A percentile compares a stretch with the other conserved stretches of the same genome.
Evolutionary conservation across 176 grass and related monocot species (phyloP).

Genomic region (Carex scoparia): DNA sequence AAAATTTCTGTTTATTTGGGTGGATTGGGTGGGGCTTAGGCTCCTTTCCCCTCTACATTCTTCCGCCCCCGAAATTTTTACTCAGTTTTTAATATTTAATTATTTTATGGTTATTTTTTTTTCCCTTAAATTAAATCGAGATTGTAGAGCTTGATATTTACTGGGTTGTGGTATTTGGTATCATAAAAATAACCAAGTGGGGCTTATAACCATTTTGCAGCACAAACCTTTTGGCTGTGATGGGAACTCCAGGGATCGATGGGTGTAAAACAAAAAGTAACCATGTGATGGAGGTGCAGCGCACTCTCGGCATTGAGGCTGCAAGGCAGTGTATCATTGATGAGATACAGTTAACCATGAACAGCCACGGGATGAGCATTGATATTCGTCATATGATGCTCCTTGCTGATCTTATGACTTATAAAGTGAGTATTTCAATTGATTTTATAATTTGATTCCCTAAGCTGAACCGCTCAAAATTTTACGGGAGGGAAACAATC

Average conservation of each 20-base stretch:
- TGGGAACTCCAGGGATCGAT: conserved; percentile 77
- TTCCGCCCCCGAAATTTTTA: no score
- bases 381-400: conserved; percentile 97
- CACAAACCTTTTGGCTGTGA: conserved; percentile 82
- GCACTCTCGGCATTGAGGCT: conserved; percentile 79
- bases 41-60: no score
- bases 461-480: background rate
- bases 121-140: background rate
- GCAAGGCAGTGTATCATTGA: conserved; percentile 72
- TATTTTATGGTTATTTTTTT: background rate
- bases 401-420: conserved; percentile 97
- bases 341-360: conserved; percentile 74
- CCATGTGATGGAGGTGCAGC: conserved; percentile 74
- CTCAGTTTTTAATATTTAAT: background rate
- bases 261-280: conserved; percentile 70
- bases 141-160: background rate
- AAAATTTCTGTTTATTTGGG: no score
- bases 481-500: background rate
- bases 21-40: no score
- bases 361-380: conserved; percentile 73
- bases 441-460: background rate
- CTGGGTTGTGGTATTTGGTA: background rate
- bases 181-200: background rate
- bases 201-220: conserved; percentile 30
- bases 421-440: conserved; percentile 47